Percentiles rank a stretch among this genome's conserved stretches.
These are phyloP conservation scores for Fagopyrum tataricum DNA, from an alignment of 148 eudicot species.

Conservation along the genomic window DNA sequence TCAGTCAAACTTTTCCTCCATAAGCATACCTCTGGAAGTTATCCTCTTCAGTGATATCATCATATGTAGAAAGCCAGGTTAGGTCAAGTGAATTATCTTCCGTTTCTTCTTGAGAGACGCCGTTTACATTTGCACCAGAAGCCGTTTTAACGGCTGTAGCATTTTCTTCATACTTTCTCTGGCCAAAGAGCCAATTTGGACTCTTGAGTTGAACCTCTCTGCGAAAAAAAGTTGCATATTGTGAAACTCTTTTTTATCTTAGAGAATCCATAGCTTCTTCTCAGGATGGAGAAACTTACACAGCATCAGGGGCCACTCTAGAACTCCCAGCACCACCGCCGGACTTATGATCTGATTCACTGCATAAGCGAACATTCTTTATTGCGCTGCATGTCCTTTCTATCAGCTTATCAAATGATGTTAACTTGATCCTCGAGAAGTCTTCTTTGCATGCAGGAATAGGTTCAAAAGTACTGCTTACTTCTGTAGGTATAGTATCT, in stretches of 20 bases:
- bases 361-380: constrained; percentile 69
- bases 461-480: constrained; percentile 52
- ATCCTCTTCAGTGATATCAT: constrained; percentile 55
- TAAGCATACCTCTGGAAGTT: constrained; percentile 49
- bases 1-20: not conserved
- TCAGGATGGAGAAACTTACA: constrained; percentile 39
- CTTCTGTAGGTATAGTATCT: constrained; percentile 35
- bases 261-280: not conserved
- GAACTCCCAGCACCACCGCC: constrained; percentile 36
- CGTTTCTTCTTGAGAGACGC: constrained; percentile 28
- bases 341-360: constrained; percentile 66
- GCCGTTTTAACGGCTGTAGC: constrained; percentile 35
- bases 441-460: constrained; percentile 89
- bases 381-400: constrained; percentile 79
- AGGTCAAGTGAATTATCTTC: constrained; percentile 39
- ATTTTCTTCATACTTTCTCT: constrained; percentile 63
- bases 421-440: constrained; percentile 70
- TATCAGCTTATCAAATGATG: constrained; percentile 80
- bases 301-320: constrained; percentile 99
- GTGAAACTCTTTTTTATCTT: not conserved
- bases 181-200: constrained; percentile 97
- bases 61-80: constrained; percentile 47
- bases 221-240: constrained; percentile 20
- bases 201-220: constrained; percentile 97
- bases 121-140: constrained; percentile 31